phyloP scores from a whole-genome alignment of 345 rosid species.

The Camelina laxa region DNA sequence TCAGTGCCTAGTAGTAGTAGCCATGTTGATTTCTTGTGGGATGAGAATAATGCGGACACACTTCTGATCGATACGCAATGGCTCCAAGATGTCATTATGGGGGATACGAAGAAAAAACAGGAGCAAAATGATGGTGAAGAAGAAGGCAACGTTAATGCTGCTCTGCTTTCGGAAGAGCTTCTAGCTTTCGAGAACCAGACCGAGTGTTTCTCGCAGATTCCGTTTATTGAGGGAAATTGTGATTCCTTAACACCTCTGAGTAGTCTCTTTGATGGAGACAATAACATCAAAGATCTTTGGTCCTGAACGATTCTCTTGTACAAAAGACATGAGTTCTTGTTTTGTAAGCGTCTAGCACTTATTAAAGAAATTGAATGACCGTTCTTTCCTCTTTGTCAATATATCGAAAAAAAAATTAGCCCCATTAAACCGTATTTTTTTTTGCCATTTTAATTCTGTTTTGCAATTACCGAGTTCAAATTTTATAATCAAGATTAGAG shows the following conservation, averaged over 20 bases:
- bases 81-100: constrained; percentile 32
- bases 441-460: no score
- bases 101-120: constrained; percentile 19
- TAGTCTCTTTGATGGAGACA: constrained; percentile 30
- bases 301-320: constrained; percentile 10
- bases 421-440: neutral
- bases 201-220: constrained; percentile 37
- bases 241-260: constrained; percentile 15
- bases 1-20: constrained; percentile 15
- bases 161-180: constrained; percentile 39
- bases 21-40: constrained; percentile 35
- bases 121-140: constrained; percentile 9
- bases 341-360: neutral
- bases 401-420: neutral
- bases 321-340: constrained; percentile 1
- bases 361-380: neutral
- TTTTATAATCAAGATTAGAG: neutral
- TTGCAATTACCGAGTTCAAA: no score
- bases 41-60: constrained; percentile 26
- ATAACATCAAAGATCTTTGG: constrained; percentile 27
- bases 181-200: constrained; percentile 44
- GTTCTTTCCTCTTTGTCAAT: neutral
- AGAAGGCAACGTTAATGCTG: constrained; percentile 14
- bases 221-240: constrained; percentile 5
- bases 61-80: constrained; percentile 32